These are phyloP conservation scores for Yamagishiella unicocca DNA, from an alignment of 139 green algal species.

Conservation along the genomic window DNA sequence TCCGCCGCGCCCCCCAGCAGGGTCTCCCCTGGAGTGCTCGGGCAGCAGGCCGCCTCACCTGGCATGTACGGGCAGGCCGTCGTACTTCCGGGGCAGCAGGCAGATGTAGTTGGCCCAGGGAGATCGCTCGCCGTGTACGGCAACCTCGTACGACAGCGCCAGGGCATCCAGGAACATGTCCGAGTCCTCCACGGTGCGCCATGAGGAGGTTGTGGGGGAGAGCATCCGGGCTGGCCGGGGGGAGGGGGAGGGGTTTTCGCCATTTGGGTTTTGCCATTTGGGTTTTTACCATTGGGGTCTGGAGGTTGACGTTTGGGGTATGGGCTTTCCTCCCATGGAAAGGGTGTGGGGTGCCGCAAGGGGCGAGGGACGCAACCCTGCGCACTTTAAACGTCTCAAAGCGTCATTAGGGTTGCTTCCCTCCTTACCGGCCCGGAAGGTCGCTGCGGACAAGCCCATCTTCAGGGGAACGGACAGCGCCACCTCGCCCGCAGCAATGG, in stretches of 20 bases:
- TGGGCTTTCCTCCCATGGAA: too few relatives aligned
- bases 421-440: slow-evolving; percentile 14
- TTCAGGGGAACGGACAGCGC: slow-evolving; percentile 27
- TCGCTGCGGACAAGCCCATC: slow-evolving; percentile 25
- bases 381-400: too few relatives aligned
- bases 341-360: too few relatives aligned
- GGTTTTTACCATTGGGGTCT: too few relatives aligned
- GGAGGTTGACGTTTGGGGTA: too few relatives aligned
- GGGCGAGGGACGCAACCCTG: too few relatives aligned
- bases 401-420: too few relatives aligned
- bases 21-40: too few relatives aligned
- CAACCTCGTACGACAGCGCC: slow-evolving; percentile 38
- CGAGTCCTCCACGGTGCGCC: not conserved
- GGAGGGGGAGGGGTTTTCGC: too few relatives aligned
- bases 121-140: slow-evolving; percentile 18
- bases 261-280: too few relatives aligned
- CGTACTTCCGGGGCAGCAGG: not conserved
- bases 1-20: too few relatives aligned
- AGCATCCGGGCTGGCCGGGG: not conserved
- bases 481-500: not conserved
- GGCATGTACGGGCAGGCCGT: slow-evolving; percentile 19
- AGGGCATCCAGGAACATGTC: slow-evolving; percentile 38
- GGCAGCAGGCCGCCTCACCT: not conserved
- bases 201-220: not conserved
- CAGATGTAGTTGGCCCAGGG: slow-evolving; percentile 29